Conservation (phyloP, 2,329 filamentous ascomycete genomes). For the Stachybotrys chartarum region DNA sequence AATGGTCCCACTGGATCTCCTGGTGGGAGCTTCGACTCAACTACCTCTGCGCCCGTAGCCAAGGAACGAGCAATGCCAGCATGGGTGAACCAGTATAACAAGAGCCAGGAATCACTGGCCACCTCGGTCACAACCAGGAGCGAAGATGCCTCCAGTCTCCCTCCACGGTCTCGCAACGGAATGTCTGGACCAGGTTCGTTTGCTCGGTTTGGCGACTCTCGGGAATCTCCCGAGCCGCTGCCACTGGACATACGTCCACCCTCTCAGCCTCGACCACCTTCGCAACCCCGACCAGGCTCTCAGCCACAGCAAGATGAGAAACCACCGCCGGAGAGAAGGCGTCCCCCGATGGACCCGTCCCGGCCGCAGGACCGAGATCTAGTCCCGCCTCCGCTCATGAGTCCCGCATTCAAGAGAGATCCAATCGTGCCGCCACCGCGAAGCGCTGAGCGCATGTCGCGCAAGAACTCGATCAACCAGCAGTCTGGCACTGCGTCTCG, state of each 20-base stretch:
- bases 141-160: conserved; percentile 43
- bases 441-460: conserved; percentile 41
- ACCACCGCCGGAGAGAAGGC: conserved; percentile 53
- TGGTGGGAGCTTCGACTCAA: conserved; percentile 44
- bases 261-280: conserved; percentile 16
- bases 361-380: conserved; percentile 48
- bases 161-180: conserved; percentile 47
- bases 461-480: conserved; percentile 33
- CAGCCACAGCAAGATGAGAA: conserved; percentile 29
- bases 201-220: conserved; percentile 30
- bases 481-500: conserved; percentile 16
- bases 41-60: conserved; percentile 14
- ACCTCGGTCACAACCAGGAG: conserved; percentile 38
- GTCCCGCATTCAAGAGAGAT: conserved; percentile 38
- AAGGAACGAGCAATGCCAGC: conserved; percentile 33
- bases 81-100: conserved; percentile 42
- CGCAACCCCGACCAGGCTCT: conserved; percentile 11
- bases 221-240: conserved; percentile 17
- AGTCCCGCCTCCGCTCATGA: conserved; percentile 52
- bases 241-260: conserved; percentile 10
- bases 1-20: conserved; percentile 39
- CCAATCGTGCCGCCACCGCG: conserved; percentile 41
- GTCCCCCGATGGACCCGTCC: conserved; percentile 59
- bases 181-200: conserved; percentile 30
- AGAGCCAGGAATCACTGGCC: conserved; percentile 51